These are phyloP conservation scores for Phytopythium aichiense DNA, from an alignment of 352 stramenopile genomes.

Conservation along the genomic window DNA sequence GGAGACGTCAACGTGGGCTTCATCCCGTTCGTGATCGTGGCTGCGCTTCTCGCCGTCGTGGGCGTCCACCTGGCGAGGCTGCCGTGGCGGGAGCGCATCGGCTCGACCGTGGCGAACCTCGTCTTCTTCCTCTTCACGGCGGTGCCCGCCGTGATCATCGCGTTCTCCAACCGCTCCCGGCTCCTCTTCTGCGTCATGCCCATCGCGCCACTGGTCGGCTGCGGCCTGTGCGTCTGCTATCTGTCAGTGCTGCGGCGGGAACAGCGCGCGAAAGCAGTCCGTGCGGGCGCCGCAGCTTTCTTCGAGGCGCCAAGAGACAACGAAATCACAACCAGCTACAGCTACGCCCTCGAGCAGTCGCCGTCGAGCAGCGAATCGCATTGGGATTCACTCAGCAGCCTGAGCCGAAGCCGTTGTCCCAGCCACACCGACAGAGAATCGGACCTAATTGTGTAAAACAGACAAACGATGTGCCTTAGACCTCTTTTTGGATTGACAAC, in stretches of 20 bases:
- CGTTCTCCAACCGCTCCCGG: not conserved
- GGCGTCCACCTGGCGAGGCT: not conserved
- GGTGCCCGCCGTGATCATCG: not conserved
- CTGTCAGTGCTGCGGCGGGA: not conserved
- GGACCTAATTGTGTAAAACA: not conserved
- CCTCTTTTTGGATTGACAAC: no score
- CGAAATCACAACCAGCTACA: not conserved
- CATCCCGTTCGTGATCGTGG: not conserved
- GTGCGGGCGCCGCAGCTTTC: no score
- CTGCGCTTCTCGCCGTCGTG: not conserved
- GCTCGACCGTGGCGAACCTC: not conserved
- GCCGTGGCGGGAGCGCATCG: not conserved
- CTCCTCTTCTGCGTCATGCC: not conserved
- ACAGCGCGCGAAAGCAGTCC: not conserved
- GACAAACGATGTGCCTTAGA: not conserved
- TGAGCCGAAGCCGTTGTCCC: not conserved
- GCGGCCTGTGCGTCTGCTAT: not conserved
- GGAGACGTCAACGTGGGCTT: not conserved
- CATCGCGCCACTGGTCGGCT: slow-evolving; percentile 1
- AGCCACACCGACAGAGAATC: not conserved
- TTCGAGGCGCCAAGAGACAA: not conserved
- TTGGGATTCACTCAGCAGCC: not conserved
- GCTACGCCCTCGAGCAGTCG: not conserved
- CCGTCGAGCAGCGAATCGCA: not conserved
- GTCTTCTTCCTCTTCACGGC: not conserved